Conservation (phyloP, 2,329 filamentous ascomycete species). For the Elsinoe fawcettii region DNA sequence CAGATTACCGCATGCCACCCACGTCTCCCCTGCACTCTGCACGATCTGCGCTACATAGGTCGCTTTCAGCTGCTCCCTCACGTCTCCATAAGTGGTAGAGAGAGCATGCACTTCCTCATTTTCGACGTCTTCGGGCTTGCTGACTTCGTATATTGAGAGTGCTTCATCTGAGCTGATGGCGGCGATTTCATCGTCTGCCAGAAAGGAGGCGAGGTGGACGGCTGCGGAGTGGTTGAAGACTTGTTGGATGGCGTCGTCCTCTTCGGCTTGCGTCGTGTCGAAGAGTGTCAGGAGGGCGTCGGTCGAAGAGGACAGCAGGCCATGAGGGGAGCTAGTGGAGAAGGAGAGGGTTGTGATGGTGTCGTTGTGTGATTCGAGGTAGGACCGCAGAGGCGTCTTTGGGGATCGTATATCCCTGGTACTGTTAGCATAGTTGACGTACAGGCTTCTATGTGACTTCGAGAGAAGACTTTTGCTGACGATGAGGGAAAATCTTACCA, state of each 20-base stretch:
- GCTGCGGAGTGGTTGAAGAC: conserved; percentile 71
- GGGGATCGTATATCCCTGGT: conserved; percentile 36
- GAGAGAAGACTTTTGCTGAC: background rate
- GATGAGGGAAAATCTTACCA: conserved; percentile 18
- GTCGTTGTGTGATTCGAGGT: conserved; percentile 46
- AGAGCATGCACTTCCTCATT: conserved; percentile 40
- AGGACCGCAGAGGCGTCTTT: conserved; percentile 31
- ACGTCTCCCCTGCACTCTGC: conserved; percentile 47
- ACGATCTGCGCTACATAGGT: conserved; percentile 67
- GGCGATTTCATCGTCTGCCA: conserved; percentile 57
- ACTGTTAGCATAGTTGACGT: background rate
- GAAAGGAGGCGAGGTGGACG: conserved; percentile 66
- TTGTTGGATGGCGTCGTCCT: conserved; percentile 70
- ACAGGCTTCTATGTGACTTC: background rate
- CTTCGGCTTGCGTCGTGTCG: conserved; percentile 60
- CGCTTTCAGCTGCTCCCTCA: conserved; percentile 56
- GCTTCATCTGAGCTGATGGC: conserved; percentile 72
- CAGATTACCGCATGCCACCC: conserved; percentile 18
- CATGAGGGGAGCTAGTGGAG: conserved; percentile 40
- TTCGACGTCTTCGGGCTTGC: conserved; percentile 55
- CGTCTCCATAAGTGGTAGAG: conserved; percentile 57
- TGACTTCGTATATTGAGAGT: conserved; percentile 63
- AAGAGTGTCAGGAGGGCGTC: conserved; percentile 73
- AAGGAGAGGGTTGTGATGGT: conserved; percentile 50
- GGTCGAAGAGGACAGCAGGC: conserved; percentile 65